A percentile compares a stretch with the other conserved stretches of the same genome.
Evolutionary conservation across 352 stramenopile species (phyloP).

Genomic region (Pythium rhizo-oryzae): DNA sequence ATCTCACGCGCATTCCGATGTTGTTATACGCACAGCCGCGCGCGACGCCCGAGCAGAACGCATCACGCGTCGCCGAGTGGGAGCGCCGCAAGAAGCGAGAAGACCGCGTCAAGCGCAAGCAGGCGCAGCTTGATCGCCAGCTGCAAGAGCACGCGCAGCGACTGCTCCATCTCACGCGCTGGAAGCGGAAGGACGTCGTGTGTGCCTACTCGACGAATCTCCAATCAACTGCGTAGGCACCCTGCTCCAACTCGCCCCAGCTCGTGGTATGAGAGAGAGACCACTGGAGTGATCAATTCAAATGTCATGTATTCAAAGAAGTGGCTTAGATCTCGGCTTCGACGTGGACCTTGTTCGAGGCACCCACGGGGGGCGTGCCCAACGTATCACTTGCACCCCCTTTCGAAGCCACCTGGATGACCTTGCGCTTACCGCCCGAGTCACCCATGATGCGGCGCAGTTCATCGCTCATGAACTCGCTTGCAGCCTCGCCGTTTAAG

Average conservation of each 20-base stretch:
- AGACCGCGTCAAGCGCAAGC: conserved; percentile 44
- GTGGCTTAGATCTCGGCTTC: conserved; percentile 29
- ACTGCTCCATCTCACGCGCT: conserved; percentile 45
- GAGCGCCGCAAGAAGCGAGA: conserved; percentile 49
- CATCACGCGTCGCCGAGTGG: conserved; percentile 44
- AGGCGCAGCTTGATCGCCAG: conserved; percentile 31
- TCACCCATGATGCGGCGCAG: conserved; percentile 62
- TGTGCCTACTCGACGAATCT: conserved; percentile 71
- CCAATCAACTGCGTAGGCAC: not conserved
- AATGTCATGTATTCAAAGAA: not conserved
- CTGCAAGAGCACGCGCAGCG: conserved; percentile 34
- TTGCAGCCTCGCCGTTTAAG: conserved; percentile 57
- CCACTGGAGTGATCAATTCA: not conserved
- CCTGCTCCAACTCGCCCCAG: too few species aligned
- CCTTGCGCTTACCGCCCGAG: conserved; percentile 36
- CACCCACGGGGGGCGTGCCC: not conserved
- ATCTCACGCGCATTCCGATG: not conserved
- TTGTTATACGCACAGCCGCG: not conserved
- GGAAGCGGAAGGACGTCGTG: conserved; percentile 69
- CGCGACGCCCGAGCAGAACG: conserved; percentile 15
- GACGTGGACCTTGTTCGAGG: conserved; percentile 38
- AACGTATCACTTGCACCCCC: not conserved
- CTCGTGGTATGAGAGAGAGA: too few species aligned
- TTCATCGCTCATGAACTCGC: conserved; percentile 83
- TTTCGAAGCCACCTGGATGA: conserved; percentile 43